Base-by-base conservation (phyloP, 176 grass and related monocot genomes). In the Urochloa ruziziensis region DNA sequence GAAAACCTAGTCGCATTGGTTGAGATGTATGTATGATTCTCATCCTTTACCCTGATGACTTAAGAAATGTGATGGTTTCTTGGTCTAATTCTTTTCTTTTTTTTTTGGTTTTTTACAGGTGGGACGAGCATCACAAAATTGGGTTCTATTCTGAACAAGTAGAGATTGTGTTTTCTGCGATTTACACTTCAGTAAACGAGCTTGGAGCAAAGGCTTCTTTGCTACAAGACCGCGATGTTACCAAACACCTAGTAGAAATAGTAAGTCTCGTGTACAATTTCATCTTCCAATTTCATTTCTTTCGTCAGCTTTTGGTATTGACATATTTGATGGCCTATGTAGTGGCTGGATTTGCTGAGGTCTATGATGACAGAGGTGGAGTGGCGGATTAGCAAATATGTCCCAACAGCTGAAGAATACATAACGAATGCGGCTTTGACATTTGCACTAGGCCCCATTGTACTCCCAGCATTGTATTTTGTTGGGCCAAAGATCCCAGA, bases 281-380 rank as follows among this genome's bases (percentile, higher is more conserved):
- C 14, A 4, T 28, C 7, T 34, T 15, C 2, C 16, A 64, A 33
- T 4, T 2, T 8, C n/a, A 0, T 25, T 24, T 58, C 12, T 69
- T 9, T 70, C 27, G 25, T 27, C 10, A 10, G 10, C 34, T 73
- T 51, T 37, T 4, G 32, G 30, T 7, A 33, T 0, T 80, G 15
- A 87, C 37, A 30, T 3, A 12, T 29, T 76, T 16, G 17, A n/a
- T 66, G 13, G 39, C 7, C 21, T 84, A 94, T 74, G 46, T 30
- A 97, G 91, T 97, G 95, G 95, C 46, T 88, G 42, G 73, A 74
- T 53, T 27, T 88, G 65, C 27, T 94, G 52, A 89, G 79, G 58
- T 94, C 86, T 17, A 89, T 89, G 95, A 94, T 93, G 90, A 87
- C 36, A 6, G 90, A 97, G 57, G 86, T 83, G 44, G 81, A 88